These are phyloP conservation scores for Aspergillus hiratsukae DNA, from an alignment of 2,329 filamentous ascomycete species.

Conservation along the genomic window DNA sequence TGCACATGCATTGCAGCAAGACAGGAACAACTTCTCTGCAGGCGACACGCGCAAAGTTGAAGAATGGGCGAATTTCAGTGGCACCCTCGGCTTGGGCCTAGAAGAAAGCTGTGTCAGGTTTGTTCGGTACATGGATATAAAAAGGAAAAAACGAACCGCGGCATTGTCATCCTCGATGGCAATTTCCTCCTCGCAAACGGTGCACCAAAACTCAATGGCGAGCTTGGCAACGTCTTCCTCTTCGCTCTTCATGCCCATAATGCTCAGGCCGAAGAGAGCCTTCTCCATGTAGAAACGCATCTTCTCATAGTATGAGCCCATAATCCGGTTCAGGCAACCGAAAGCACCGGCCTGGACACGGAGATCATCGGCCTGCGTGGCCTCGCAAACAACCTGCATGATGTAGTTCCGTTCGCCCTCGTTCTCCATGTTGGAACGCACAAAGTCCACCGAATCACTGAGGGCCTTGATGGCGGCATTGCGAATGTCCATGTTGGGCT, in stretches of 20 bases:
- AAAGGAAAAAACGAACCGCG: slow-evolving; percentile 50
- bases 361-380: slow-evolving; percentile 85
- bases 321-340: slow-evolving; percentile 96
- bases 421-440: slow-evolving; percentile 97
- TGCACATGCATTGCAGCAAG: slow-evolving; percentile 79
- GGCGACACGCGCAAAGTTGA: slow-evolving; percentile 91
- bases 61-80: slow-evolving; percentile 83
- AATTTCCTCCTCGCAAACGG: slow-evolving; percentile 98
- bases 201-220: slow-evolving; percentile 99
- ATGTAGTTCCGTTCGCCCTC: slow-evolving; percentile 99
- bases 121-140: neutral
- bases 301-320: slow-evolving; percentile 98
- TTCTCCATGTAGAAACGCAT: slow-evolving; percentile 99
- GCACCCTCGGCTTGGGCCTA: slow-evolving; percentile 64
- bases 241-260: slow-evolving; percentile 96
- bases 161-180: slow-evolving; percentile 96
- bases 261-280: slow-evolving; percentile 93
- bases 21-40: slow-evolving; percentile 93
- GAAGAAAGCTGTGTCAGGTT: slow-evolving; percentile 21
- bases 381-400: slow-evolving; percentile 99
- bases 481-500: slow-evolving; percentile 84
- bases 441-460: slow-evolving; percentile 94
- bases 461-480: slow-evolving; percentile 89
- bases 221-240: slow-evolving; percentile 98
- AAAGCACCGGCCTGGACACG: slow-evolving; percentile 95